These are phyloP conservation scores for Umbilicaria muhlenbergii DNA, from an alignment of 495 filamentous ascomycete genomes.

Conservation along the genomic window DNA sequence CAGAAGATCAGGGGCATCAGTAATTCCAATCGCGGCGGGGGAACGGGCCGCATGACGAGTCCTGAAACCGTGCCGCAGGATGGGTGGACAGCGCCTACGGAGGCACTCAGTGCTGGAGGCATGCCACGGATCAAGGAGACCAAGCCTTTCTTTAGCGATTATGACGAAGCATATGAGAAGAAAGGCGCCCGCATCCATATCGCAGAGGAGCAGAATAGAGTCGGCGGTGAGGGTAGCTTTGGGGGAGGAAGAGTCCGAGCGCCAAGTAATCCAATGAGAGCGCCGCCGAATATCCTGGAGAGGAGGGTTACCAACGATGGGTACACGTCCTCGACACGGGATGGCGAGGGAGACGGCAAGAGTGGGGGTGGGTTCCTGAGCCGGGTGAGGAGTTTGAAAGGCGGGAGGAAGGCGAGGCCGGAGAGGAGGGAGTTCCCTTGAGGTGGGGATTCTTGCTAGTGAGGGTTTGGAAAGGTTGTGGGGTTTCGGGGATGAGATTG, in stretches of 20 bases:
- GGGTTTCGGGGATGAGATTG: no score
- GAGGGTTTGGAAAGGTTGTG: no score
- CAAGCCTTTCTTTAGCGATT: slow-evolving; percentile 85
- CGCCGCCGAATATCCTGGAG: slow-evolving; percentile 32
- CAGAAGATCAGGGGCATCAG: slow-evolving; percentile 65
- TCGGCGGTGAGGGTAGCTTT: background rate
- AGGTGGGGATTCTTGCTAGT: no score
- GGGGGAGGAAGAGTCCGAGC: slow-evolving; percentile 26
- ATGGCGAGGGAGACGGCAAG: slow-evolving; percentile 23
- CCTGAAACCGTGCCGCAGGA: slow-evolving; percentile 21
- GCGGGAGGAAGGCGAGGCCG: slow-evolving; percentile 28
- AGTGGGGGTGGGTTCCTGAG: slow-evolving; percentile 55
- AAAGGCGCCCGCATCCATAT: slow-evolving; percentile 45
- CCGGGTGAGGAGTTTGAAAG: slow-evolving; percentile 78
- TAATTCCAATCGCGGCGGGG: slow-evolving; percentile 31
- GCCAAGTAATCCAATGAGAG: slow-evolving; percentile 44
- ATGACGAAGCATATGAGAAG: slow-evolving; percentile 54
- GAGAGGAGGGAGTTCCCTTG: slow-evolving; percentile 17
- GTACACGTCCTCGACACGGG: slow-evolving; percentile 18
- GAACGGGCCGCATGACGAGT: slow-evolving; percentile 36
- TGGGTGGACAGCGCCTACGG: slow-evolving; percentile 9
- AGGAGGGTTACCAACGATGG: slow-evolving; percentile 57
- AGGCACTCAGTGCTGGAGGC: slow-evolving; percentile 20
- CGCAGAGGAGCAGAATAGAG: slow-evolving; percentile 34
- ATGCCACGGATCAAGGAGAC: slow-evolving; percentile 31